Conservation (phyloP, 1,139 yeast species). For the Nematodospora anomalae region DNA sequence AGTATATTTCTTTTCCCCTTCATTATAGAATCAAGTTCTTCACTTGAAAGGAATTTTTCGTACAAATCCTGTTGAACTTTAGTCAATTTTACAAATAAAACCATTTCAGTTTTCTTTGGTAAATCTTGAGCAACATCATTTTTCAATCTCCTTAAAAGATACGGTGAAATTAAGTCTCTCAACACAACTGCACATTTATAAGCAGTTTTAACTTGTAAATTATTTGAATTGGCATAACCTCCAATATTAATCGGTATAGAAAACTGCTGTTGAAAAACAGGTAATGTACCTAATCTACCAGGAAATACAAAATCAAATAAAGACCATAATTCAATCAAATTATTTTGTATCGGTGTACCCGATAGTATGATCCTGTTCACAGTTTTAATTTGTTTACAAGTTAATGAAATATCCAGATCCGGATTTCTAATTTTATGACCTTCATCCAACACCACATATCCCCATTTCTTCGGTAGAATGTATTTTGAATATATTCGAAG, state of each 20-base stretch:
- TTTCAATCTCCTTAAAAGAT: constrained; percentile 80
- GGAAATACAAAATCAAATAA: constrained; percentile 94
- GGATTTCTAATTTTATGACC: constrained; percentile 98
- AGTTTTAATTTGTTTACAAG: constrained; percentile 81
- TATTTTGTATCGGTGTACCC: constrained; percentile 91
- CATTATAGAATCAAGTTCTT: constrained; percentile 70
- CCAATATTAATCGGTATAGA: constrained; percentile 92
- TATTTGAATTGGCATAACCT: constrained; percentile 97
- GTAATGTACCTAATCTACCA: constrained; percentile 89
- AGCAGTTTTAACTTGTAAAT: constrained; percentile 94
- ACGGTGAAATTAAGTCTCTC: constrained; percentile 87
- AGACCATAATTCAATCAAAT: constrained; percentile 89
- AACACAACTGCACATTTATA: constrained; percentile 92
- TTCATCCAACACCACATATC: constrained; percentile 88
- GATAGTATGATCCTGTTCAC: constrained; percentile 82
- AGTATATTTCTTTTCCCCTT: constrained; percentile 79
- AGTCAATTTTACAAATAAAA: constrained; percentile 84
- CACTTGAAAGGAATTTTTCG: constrained; percentile 69
- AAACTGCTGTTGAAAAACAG: constrained; percentile 90
- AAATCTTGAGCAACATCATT: constrained; percentile 95
- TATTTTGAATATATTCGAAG: constrained; percentile 71
- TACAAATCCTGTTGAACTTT: constrained; percentile 72
- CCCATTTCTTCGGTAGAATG: constrained; percentile 76
- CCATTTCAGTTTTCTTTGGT: constrained; percentile 93
- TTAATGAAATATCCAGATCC: constrained; percentile 80